Evolutionary conservation across 2,329 filamentous ascomycete species (phyloP).

Genomic region (Dactylellina haptotyla): DNA sequence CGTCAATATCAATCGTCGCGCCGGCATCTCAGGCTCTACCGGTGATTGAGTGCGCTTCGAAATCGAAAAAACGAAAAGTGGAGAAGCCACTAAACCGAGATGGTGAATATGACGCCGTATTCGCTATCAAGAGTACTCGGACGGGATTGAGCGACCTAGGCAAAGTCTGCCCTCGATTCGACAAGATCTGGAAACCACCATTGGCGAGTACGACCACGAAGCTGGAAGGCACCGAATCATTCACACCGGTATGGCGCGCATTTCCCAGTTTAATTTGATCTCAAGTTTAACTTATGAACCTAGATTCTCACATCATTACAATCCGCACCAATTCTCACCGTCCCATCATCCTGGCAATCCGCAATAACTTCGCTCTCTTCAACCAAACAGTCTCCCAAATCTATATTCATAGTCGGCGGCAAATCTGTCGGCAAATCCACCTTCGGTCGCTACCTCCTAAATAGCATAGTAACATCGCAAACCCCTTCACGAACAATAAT

Average conservation of each 20-base stretch:
- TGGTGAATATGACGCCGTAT: constrained; percentile 64
- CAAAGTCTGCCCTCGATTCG: constrained; percentile 73
- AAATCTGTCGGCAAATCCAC: constrained; percentile 57
- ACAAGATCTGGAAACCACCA: constrained; percentile 69
- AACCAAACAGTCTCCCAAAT: constrained; percentile 36
- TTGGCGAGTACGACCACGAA: constrained; percentile 61
- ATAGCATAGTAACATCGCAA: constrained; percentile 56
- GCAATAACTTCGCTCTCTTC: constrained; percentile 32
- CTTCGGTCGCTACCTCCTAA: constrained; percentile 52
- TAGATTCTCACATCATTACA: constrained; percentile 7
- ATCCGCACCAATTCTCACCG: constrained; percentile 62
- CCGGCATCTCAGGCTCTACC: constrained; percentile 76
- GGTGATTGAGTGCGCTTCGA: constrained; percentile 67
- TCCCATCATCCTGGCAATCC: constrained; percentile 46
- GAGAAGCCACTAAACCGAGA: constrained; percentile 40
- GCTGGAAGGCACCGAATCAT: constrained; percentile 58
- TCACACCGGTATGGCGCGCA: constrained; percentile 56
- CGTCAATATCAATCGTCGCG: constrained; percentile 70
- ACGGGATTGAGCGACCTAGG: constrained; percentile 68
- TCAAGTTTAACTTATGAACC: constrained; percentile 63
- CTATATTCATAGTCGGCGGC: constrained; percentile 56
- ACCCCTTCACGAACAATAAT: constrained; percentile 63
- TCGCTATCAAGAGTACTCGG: constrained; percentile 68
- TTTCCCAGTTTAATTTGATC: constrained; percentile 22
- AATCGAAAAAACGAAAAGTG: constrained; percentile 45